Base-by-base conservation (phyloP, 495 filamentous ascomycete species). In the Penicillium cosmopolitanum region DNA sequence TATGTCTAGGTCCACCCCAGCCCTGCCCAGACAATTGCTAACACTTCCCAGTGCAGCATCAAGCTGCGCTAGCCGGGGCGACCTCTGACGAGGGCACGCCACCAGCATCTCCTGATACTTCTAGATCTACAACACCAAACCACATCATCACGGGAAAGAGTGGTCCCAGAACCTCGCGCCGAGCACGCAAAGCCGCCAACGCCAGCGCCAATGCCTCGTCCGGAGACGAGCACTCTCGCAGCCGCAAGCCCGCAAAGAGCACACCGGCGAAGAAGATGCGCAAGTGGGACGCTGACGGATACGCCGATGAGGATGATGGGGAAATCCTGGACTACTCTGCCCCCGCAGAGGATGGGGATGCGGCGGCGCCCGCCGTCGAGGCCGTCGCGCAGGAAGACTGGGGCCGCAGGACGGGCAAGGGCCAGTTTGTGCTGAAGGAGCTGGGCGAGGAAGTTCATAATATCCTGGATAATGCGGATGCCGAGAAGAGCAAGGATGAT, bases 361-460 rank as follows among this genome's bases (percentile, higher is more conserved):
- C 72, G 28, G 87, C 88, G 28, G 87, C 88, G 34, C 80, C 83
- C 23, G 73, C 76, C 23, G 75, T 93, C 21, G 91, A 95, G 63
- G 84, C 84, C 35, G 86, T 98, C 19, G 85, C 90, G 53, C 83
- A 87, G 38, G 87, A 87, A 11, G 83, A 89, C 18, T 95, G 90
- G 90, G 95, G 95, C 16, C 89, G 82, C 18, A 87, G 85, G 61
- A 96, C 92, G 6, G 84, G 85, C 12, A 93, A 92, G 74, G 95
- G 95, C 6, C 88, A 97, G 62, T 98, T 97, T 58, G 90, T 98
- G 34, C 78, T 98, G 65, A 97, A 89, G 64, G 95, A 98, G 65
- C 73, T 98, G 51, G 95, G 92, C 52, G 91, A 95, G 57, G 91
- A 98, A 70, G 91, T 97, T n/a, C 86, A 96, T 59, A 89, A 88